Evolutionary conservation across 2,329 filamentous ascomycete species (phyloP), one percentile per base, ranked within the genome.

Genomic region (Ophiostoma sp.): DNA sequence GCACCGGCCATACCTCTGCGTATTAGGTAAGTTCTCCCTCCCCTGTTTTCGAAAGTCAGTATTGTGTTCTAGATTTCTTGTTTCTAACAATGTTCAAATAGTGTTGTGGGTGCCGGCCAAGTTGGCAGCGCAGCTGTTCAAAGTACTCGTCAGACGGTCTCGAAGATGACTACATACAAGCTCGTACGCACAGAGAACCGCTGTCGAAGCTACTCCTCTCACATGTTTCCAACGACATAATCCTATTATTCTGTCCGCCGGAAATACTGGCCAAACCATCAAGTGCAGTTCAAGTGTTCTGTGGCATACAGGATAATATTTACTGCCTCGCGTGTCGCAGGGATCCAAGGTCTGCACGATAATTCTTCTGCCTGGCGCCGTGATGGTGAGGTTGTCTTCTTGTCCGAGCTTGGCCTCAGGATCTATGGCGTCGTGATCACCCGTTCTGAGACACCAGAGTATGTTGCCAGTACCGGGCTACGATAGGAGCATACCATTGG

Each of bases 141-240:
- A 61, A 59, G 42, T 66, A 70, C 68, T 73, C 71, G 4, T 71
- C 72, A 1, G 48, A 57, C 17, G 31, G 57, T 2, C 36, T 70
- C 11, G 25, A 39, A 19, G 45, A 31, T 1, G 42, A 64, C 33
- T 73, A 33, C 33, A 22, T 52, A 2, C 55, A 73, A 28, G 72
- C 55, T 2, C 72, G 72, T 42, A 73, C 72, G 19, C 71, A 73
- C 22, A 22, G 72, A 1, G 66, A 55, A 42, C 68, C 66, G 19
- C 57, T 73, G n/a, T n/a, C 55, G 28, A 50, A 42, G 9, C 66
- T 70, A 12, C 68, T 73, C 7, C 42, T 73, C 8, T 33, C 66
- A 4, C 55, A 73, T 25, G 31, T 45, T 0, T 66, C 72, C 8
- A 22, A 12, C 3, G 55, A 8, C 9, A 11, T 55, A 11, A 66